A percentile compares a stretch with the other conserved stretches of the same genome.
Conservation (phyloP, 306 rosid genomes). For the Abrus precatorius region DNA sequence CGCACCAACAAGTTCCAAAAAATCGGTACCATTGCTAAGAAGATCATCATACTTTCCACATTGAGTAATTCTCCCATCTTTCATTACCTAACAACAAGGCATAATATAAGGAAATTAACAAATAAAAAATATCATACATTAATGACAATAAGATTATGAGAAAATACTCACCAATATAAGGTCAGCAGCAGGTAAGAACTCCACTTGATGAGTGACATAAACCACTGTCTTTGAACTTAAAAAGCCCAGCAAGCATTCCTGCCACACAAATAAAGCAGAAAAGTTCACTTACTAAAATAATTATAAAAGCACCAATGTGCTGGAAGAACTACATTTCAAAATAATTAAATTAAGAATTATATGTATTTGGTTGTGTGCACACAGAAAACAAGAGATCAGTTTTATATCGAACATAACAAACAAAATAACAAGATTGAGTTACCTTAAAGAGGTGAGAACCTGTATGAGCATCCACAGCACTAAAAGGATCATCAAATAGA, state of each 20-base stretch:
- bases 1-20: slow-evolving; percentile 89
- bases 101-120: neutral
- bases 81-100: slow-evolving; percentile 72
- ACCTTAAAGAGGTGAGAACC: slow-evolving; percentile 94
- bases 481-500: slow-evolving; percentile 93
- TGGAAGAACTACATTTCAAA: slow-evolving; percentile 18
- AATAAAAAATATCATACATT: neutral
- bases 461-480: slow-evolving; percentile 95
- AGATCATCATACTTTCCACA: slow-evolving; percentile 78
- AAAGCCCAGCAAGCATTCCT: slow-evolving; percentile 81
- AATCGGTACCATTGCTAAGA: slow-evolving; percentile 72
- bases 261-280: slow-evolving; percentile 35
- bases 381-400: neutral
- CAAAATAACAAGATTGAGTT: slow-evolving; percentile 31
- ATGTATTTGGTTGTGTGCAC: neutral
- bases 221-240: slow-evolving; percentile 76
- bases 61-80: slow-evolving; percentile 79
- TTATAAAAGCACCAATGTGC: neutral
- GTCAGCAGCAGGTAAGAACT: slow-evolving; percentile 85
- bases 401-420: slow-evolving; percentile 14
- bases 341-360: neutral
- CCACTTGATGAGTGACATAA: slow-evolving; percentile 91
- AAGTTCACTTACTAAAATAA: neutral
- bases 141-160: neutral
- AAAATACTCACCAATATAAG: slow-evolving; percentile 68